Conservation (phyloP, 2,329 filamentous ascomycete species). For the Cladosporium sp. region DNA sequence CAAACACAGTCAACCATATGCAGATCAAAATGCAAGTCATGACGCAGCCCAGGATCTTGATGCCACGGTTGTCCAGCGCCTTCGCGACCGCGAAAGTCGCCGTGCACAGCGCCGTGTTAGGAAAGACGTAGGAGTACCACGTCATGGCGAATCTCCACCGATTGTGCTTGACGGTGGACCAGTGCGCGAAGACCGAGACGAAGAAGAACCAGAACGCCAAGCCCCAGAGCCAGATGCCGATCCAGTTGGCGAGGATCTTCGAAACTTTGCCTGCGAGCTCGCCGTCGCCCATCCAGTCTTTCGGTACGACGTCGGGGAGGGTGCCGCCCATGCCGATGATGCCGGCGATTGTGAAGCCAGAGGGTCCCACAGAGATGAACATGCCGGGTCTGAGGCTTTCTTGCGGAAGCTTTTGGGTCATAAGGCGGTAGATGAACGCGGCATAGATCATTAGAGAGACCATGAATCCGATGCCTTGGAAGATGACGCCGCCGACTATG, state of each 20-base stretch:
- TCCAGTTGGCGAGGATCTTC: slow-evolving; percentile 56
- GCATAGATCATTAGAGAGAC: slow-evolving; percentile 75
- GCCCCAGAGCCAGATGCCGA: slow-evolving; percentile 76
- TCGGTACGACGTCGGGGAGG: slow-evolving; percentile 45
- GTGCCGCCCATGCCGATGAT: slow-evolving; percentile 55
- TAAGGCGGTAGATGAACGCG: slow-evolving; percentile 78
- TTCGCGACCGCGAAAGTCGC: slow-evolving; percentile 68
- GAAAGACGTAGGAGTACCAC: slow-evolving; percentile 80
- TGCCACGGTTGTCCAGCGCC: slow-evolving; percentile 43
- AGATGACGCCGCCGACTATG: slow-evolving; percentile 56
- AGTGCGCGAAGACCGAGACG: slow-evolving; percentile 71
- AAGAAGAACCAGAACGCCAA: slow-evolving; percentile 83
- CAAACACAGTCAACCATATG: slow-evolving; percentile 65
- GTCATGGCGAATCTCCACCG: slow-evolving; percentile 76
- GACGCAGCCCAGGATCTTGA: slow-evolving; percentile 64
- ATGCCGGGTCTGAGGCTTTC: slow-evolving; percentile 75
- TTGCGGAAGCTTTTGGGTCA: slow-evolving; percentile 79
- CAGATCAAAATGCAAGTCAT: slow-evolving; percentile 63
- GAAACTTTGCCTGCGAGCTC: slow-evolving; percentile 52
- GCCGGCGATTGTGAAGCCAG: slow-evolving; percentile 62
- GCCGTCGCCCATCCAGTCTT: slow-evolving; percentile 54
- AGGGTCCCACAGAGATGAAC: slow-evolving; percentile 79
- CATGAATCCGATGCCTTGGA: slow-evolving; percentile 62
- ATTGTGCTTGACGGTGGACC: slow-evolving; percentile 58
- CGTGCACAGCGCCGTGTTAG: slow-evolving; percentile 60